Percentiles rank a stretch among this genome's conserved stretches.
Conservation (phyloP, 805 yeast genomes). For the Kurtzmaniella fragi region DNA sequence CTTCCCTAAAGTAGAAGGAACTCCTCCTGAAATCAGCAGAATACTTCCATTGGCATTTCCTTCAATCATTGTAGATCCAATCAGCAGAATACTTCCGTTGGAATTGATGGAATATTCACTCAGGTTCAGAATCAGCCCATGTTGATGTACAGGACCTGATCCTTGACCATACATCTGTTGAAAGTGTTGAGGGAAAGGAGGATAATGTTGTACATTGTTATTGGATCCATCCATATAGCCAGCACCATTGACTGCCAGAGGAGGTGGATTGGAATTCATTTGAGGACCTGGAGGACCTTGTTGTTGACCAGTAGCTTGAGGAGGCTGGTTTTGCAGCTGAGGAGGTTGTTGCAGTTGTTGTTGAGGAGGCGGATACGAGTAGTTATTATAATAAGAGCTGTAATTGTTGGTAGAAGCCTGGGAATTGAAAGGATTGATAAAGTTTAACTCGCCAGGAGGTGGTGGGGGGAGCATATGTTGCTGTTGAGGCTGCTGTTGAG, state of each 20-base stretch:
- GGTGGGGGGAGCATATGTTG: constrained; percentile 1
- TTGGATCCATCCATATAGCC: constrained; percentile 1
- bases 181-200: constrained; percentile 9
- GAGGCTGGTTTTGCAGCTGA: constrained; percentile 1
- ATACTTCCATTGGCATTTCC: not conserved
- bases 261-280: constrained; percentile 5
- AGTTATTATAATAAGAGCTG: constrained; percentile 1
- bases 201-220: constrained; percentile 4
- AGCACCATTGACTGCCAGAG: constrained; percentile 3
- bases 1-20: constrained; percentile 1
- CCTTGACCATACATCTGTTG: constrained; percentile 7
- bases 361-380: constrained; percentile 5
- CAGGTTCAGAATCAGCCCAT: constrained; percentile 8
- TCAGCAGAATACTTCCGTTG: constrained; percentile 8
- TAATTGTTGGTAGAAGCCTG: not conserved
- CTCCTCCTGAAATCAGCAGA: not conserved
- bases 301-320: not conserved
- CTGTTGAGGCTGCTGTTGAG: constrained; percentile 1
- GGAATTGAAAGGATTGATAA: constrained; percentile 3
- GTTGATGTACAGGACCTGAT: constrained; percentile 1
- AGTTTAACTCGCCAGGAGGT: not conserved
- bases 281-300: constrained; percentile 1
- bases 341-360: constrained; percentile 2
- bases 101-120: constrained; percentile 9
- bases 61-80: constrained; percentile 4